Evolutionary conservation across 1,139 yeast genomes (phyloP), one percentile per base, ranked within the genome.

Genomic region (Pichia inconspicua): DNA sequence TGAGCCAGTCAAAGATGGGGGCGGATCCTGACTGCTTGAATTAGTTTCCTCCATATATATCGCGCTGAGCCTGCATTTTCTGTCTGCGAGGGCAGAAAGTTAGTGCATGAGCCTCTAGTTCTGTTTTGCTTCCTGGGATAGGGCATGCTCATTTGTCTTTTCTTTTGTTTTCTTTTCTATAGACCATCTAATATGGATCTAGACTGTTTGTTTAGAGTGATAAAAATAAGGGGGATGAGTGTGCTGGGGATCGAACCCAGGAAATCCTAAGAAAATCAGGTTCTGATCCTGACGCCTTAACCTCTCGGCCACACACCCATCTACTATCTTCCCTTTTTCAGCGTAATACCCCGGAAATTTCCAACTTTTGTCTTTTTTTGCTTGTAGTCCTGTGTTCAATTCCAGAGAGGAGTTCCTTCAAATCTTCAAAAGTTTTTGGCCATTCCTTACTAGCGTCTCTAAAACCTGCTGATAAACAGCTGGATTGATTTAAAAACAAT

Each of bases 221-320:
- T 19, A 37, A 37, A 45, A 48, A 40, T 34, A 43, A 32, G 34
- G 32, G 40, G 15, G 46, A 37, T 53, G 56, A 53, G 56, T 53
- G 55, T 53, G 53, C 56, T 52, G 56, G 56, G 56, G 55, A 35
- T 53, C 55, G 56, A 53, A 53, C 56, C 56, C 56, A 52, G 56
- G 56, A 50, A 50, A 52, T 53, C 56, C 53, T 52, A 50, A 50
- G 56, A 53, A 53, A 53, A 53, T 53, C 56, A 53, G 56, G 56
- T 53, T 53, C 56, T 53, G 56, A 53, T 53, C 56, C 56, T 53
- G 56, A 52, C 56, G 56, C 56, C 56, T 53, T 53, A 53, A 53
- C 56, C 56, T 53, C 56, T 53, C 56, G 56, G 56, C 56, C 56
- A 53, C 55, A 53, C 56, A 53, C 56, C 56, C 56, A 41, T 14